Evolutionary conservation across 1,284 basidiomycete species (phyloP).

Genomic region (Polyporus tsugae): DNA sequence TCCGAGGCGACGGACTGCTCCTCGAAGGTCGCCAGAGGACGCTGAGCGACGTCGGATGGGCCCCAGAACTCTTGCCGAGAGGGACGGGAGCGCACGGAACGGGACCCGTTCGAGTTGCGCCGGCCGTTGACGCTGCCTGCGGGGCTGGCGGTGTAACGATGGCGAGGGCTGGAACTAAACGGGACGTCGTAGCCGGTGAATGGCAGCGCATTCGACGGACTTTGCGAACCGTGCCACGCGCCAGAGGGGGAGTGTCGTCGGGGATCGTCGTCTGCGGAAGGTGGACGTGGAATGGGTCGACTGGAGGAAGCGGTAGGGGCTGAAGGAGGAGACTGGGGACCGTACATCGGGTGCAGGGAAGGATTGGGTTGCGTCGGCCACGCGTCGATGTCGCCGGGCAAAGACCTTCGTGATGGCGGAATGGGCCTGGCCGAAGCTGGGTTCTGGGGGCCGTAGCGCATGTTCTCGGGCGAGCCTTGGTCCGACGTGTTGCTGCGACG

Average conservation of each 20-base stretch:
- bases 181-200: slow-evolving; percentile 29
- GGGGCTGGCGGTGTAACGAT: slow-evolving; percentile 19
- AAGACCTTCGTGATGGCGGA: slow-evolving; percentile 31
- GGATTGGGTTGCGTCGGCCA: slow-evolving; percentile 30
- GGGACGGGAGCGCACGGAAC: slow-evolving; percentile 39
- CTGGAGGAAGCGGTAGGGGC: slow-evolving; percentile 21
- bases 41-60: slow-evolving; percentile 26
- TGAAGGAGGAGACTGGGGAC: slow-evolving; percentile 24
- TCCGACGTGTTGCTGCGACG: slow-evolving; percentile 32
- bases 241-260: slow-evolving; percentile 29
- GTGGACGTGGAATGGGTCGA: slow-evolving; percentile 29
- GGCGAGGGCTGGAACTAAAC: slow-evolving; percentile 23
- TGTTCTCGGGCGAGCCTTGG: slow-evolving; percentile 38
- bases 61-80: slow-evolving; percentile 35
- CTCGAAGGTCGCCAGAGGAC: slow-evolving; percentile 38
- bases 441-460: slow-evolving; percentile 26
- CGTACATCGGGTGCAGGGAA: slow-evolving; percentile 14
- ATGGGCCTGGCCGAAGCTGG: slow-evolving; percentile 33
- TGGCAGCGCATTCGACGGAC: slow-evolving; percentile 27
- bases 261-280: slow-evolving; percentile 23
- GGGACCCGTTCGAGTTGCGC: slow-evolving; percentile 38
- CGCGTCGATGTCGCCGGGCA: slow-evolving; percentile 27
- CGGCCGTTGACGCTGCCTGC: slow-evolving; percentile 27
- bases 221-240: slow-evolving; percentile 28
- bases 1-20: slow-evolving; percentile 46